A percentile compares a stretch with the other conserved stretches of the same genome.
Evolutionary conservation across 2,329 filamentous ascomycete species (phyloP).

Genomic region (Paecilomyces sp.): DNA sequence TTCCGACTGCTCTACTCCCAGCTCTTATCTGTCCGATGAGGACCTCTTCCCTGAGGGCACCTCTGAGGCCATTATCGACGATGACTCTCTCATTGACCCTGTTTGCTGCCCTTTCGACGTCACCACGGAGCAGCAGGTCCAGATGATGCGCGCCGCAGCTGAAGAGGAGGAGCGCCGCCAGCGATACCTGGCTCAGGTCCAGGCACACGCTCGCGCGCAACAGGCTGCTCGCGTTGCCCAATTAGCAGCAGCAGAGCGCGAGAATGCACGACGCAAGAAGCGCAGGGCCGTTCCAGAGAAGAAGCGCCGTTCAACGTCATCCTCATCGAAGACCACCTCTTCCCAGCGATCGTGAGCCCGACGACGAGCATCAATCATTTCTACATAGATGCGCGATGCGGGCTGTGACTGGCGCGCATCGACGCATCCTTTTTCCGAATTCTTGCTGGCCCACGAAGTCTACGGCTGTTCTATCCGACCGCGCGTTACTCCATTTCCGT

Average conservation of each 20-base stretch:
- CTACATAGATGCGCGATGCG: neutral
- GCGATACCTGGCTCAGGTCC: conserved; percentile 33
- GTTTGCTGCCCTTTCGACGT: conserved; percentile 17
- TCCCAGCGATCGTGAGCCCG: neutral
- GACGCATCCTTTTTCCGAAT: neutral
- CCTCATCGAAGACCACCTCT: conserved; percentile 9
- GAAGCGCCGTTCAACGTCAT: conserved; percentile 14
- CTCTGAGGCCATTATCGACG: conserved; percentile 19
- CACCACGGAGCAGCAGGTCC: conserved; percentile 34
- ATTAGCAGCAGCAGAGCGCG: conserved; percentile 15
- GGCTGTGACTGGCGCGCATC: neutral
- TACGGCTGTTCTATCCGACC: neutral
- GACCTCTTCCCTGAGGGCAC: conserved; percentile 31
- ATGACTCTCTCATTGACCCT: conserved; percentile 19
- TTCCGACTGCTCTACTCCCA: conserved; percentile 21
- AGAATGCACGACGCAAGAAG: conserved; percentile 14
- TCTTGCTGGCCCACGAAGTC: neutral
- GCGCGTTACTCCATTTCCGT: neutral
- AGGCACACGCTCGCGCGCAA: conserved; percentile 34
- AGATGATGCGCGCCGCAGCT: conserved; percentile 26
- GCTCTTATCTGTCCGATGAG: conserved; percentile 36
- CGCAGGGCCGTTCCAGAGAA: conserved; percentile 9
- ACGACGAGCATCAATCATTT: neutral
- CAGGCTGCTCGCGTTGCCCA: conserved; percentile 31
- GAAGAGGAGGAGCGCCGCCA: conserved; percentile 30